Base-by-base conservation (phyloP, 2,329 filamentous ascomycete species). In the Saccharata proteae region DNA sequence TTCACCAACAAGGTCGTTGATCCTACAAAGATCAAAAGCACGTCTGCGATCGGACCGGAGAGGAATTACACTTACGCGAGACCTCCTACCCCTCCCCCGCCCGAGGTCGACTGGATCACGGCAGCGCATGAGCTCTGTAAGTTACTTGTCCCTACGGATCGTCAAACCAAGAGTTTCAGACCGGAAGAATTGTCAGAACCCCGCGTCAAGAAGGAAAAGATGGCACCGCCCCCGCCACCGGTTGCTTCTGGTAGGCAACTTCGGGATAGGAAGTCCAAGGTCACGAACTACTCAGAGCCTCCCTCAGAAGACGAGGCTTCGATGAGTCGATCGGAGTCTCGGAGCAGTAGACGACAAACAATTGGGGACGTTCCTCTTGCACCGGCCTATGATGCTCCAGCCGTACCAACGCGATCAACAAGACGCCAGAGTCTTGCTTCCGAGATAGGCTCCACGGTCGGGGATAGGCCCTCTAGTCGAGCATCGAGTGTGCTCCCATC, bases 101-200 rank as follows among this genome's bases (percentile, higher is more conserved):
- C 86, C 3, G 80, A 86, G 26, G 78, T 96, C 1, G 70, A 81
- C 25, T 96, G 88, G 90, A 71, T 77, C 0, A 70, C 79, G 16
- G 85, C 86, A n/a, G 71, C 82, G 0, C 72, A 83, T 44, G 85
- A 93, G 49, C 61, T 96, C 9, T 81, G 76, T 46, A 85, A 82
- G 49, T 54, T 92, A 4, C 68, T 96, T 14, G 80, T 94, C 35
- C 90, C 88, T 0, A 65, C 64, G 0, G 68, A 79, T 41, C 71
- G 85, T 3, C 74, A 84, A 43, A 85, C 80, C 0, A 67, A 67
- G 31, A 93, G 85, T 56, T 83, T 71, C 54, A 78, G 65, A 18
- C 69, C 77, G 6, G 81, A 92, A 43, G 85, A 94, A 26, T 65
- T 96, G 5, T 70, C 32, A 58, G 75, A 43, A 58, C 65, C 39